phyloP scores from a whole-genome alignment of 192 early-diverging fungal species.

The Coemansia sp. region DNA sequence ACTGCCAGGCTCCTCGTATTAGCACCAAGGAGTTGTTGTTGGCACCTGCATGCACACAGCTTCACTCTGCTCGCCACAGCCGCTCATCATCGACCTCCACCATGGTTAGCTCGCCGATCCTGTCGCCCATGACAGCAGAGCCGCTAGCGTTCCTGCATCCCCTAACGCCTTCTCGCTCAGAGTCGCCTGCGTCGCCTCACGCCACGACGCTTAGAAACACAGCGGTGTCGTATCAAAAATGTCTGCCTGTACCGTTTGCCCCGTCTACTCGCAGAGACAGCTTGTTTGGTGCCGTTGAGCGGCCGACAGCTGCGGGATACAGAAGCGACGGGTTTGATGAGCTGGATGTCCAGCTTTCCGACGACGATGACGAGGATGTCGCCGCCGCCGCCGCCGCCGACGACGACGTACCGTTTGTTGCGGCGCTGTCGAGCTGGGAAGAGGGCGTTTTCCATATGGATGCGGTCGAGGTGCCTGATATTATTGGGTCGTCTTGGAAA shows the following conservation, averaged over 20 bases:
- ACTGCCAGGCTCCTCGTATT: slow-evolving; percentile 6
- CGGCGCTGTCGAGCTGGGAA: slow-evolving; percentile 7
- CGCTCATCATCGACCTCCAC: slow-evolving; percentile 39
- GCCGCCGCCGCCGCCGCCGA: too few relatives aligned
- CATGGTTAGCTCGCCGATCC: slow-evolving; percentile 16
- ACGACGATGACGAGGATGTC: slow-evolving; percentile 3
- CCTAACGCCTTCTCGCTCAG: background rate
- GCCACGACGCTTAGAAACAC: background rate
- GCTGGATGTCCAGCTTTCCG: background rate
- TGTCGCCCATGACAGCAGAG: slow-evolving; percentile 12
- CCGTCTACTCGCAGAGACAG: background rate
- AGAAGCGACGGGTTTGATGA: background rate
- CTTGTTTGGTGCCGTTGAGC: background rate
- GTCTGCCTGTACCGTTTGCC: background rate
- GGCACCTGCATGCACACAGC: slow-evolving; percentile 1
- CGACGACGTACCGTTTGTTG: too few relatives aligned
- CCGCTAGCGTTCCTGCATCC: slow-evolving; percentile 2
- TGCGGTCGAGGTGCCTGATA: slow-evolving; percentile 14
- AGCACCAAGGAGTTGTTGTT: slow-evolving; percentile 9
- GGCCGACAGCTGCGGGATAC: background rate
- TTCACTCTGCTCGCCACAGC: slow-evolving; percentile 18
- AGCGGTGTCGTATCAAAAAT: background rate
- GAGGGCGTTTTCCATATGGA: slow-evolving; percentile 47
- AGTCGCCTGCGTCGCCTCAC: background rate
- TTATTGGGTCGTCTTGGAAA: background rate